Evolutionary conservation across 352 stramenopile genomes (phyloP).

Genomic region (Phytophthora meadii): DNA sequence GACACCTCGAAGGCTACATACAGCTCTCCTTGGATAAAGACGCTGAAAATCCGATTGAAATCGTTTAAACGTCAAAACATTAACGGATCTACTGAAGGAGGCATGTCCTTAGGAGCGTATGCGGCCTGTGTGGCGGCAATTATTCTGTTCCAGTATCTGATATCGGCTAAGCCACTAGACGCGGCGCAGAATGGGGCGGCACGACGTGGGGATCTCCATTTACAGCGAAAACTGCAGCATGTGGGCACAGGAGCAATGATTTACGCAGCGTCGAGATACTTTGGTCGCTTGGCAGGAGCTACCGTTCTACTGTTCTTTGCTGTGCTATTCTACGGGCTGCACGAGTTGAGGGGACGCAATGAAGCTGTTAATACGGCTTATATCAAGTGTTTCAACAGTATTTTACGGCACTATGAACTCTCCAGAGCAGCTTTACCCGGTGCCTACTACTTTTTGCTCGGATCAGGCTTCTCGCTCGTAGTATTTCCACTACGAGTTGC

Average conservation of each 20-base stretch:
- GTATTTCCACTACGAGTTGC: slow-evolving; percentile 49
- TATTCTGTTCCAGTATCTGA: slow-evolving; percentile 49
- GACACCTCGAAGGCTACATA: slow-evolving; percentile 13
- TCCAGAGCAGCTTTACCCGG: slow-evolving; percentile 44
- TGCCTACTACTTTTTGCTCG: slow-evolving; percentile 70
- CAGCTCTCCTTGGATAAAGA: background rate
- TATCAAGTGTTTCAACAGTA: slow-evolving; percentile 46
- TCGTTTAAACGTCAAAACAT: slow-evolving; percentile 7
- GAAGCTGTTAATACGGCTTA: slow-evolving; percentile 45
- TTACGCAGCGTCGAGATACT: slow-evolving; percentile 41
- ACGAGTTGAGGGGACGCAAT: slow-evolving; percentile 40
- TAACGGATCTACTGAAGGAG: slow-evolving; percentile 5
- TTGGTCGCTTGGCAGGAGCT: slow-evolving; percentile 23
- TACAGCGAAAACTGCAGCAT: slow-evolving; percentile 63
- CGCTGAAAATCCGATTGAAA: slow-evolving; percentile 4
- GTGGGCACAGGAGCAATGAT: slow-evolving; percentile 55
- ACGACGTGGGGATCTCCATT: slow-evolving; percentile 49
- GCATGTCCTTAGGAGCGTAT: slow-evolving; percentile 21
- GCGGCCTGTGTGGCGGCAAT: slow-evolving; percentile 36
- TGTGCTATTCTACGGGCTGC: slow-evolving; percentile 42
- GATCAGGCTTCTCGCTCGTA: slow-evolving; percentile 43
- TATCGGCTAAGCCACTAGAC: slow-evolving; percentile 20
- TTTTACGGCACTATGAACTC: slow-evolving; percentile 60
- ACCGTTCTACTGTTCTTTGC: slow-evolving; percentile 46
- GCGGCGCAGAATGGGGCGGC: background rate